These are phyloP conservation scores for Blastobotrys buckinghamii DNA, from an alignment of 1,139 yeast species.

Conservation along the genomic window DNA sequence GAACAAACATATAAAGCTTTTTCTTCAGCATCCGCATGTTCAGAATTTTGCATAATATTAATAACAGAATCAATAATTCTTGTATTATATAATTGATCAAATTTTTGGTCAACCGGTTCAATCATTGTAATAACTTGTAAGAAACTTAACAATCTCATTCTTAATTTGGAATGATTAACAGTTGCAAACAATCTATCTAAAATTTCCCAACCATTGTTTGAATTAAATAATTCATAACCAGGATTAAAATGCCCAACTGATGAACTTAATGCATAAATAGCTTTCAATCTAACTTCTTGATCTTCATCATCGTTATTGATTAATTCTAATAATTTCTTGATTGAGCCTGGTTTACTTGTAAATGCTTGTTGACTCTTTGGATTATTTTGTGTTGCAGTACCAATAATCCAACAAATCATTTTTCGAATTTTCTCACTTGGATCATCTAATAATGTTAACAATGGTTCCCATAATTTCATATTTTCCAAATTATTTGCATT, in stretches of 20 bases:
- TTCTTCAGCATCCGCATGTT: conserved; percentile 46
- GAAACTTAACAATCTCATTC: conserved; percentile 46
- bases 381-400: conserved; percentile 91
- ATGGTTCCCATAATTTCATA: conserved; percentile 70
- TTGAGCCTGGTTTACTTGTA: conserved; percentile 15
- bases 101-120: conserved; percentile 41
- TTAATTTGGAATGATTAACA: conserved; percentile 33
- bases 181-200: conserved; percentile 28
- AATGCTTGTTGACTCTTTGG: conserved; percentile 33
- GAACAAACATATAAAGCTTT: conserved; percentile 52
- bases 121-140: conserved; percentile 49
- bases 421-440: conserved; percentile 45
- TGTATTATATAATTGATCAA: conserved; percentile 40
- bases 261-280: conserved; percentile 72
- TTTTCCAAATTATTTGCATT: conserved; percentile 91
- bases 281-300: conserved; percentile 46
- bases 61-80: conserved; percentile 39
- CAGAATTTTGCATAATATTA: conserved; percentile 38
- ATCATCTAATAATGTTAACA: conserved; percentile 47
- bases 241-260: conserved; percentile 63
- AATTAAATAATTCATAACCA: conserved; percentile 51
- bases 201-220: conserved; percentile 57
- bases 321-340: conserved; percentile 23
- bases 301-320: conserved; percentile 23
- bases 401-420: conserved; percentile 68